phyloP scores from a whole-genome alignment of 1,284 basidiomycete genomes.

The Vanrija sp. region DNA sequence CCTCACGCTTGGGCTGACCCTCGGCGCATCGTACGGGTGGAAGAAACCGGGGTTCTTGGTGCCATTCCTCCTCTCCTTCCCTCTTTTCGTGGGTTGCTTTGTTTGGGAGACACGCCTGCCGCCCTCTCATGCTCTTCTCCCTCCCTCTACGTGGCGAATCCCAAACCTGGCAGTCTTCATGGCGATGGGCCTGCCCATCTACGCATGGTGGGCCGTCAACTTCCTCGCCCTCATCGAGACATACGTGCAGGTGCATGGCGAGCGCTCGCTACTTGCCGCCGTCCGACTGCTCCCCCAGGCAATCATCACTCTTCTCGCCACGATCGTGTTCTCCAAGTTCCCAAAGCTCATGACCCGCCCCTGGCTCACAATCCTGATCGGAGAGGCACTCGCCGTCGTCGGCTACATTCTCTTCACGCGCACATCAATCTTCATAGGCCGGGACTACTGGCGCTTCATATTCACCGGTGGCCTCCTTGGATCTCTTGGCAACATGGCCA shows the following conservation, averaged over 20 bases:
- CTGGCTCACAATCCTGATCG: constrained; percentile 26
- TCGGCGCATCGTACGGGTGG: constrained; percentile 41
- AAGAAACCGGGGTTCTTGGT: constrained; percentile 41
- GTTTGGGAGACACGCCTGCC: constrained; percentile 31
- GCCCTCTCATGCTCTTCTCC: constrained; percentile 36
- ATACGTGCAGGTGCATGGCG: constrained; percentile 18
- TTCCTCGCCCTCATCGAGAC: constrained; percentile 21
- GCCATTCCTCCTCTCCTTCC: constrained; percentile 40
- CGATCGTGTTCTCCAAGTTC: constrained; percentile 8
- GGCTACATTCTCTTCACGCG: constrained; percentile 32
- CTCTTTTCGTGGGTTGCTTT: constrained; percentile 35
- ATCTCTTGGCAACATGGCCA: constrained; percentile 6
- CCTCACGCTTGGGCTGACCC: constrained; percentile 43
- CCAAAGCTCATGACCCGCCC: constrained; percentile 21
- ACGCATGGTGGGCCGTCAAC: constrained; percentile 38
- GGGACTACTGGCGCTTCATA: constrained; percentile 18
- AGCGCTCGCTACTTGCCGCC: constrained; percentile 26
- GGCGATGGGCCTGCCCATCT: constrained; percentile 33
- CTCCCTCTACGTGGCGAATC: constrained; percentile 37
- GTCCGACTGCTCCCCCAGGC: constrained; percentile 31
- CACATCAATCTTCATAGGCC: constrained; percentile 1
- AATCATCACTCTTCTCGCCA: constrained; percentile 11
- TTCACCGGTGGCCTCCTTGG: constrained; percentile 19
- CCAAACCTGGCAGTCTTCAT: constrained; percentile 41
- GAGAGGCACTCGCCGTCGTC: constrained; percentile 21